phyloP scores from a whole-genome alignment of 345 rosid species.

The Nephelium lappaceum region DNA sequence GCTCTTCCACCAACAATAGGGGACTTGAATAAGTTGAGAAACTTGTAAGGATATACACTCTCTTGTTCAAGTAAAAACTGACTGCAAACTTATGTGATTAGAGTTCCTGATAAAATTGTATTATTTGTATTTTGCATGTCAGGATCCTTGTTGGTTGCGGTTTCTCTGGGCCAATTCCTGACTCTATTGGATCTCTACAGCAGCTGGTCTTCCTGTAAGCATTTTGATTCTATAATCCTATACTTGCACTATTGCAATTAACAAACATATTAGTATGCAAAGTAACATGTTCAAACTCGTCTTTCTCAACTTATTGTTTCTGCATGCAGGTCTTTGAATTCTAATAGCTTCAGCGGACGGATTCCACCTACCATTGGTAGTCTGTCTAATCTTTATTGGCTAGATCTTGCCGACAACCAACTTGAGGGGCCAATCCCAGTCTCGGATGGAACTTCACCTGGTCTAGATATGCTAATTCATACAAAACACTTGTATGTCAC shows the following conservation, averaged over 20 bases:
- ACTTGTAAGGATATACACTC: slow-evolving; percentile 57
- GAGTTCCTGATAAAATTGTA: background rate
- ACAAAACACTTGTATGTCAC: slow-evolving; percentile 79
- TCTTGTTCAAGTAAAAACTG: background rate
- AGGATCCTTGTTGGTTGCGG: slow-evolving; percentile 80
- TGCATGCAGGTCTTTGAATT: slow-evolving; percentile 69
- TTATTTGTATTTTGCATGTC: slow-evolving; percentile 17
- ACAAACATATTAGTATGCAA: no score
- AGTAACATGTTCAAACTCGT: slow-evolving; percentile 1
- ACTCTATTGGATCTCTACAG: slow-evolving; percentile 59
- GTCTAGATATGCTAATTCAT: slow-evolving; percentile 69
- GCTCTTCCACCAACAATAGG: slow-evolving; percentile 68
- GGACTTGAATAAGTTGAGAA: slow-evolving; percentile 50
- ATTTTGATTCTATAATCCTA: background rate
- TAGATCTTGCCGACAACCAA: slow-evolving; percentile 82
- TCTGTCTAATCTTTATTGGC: slow-evolving; percentile 67
- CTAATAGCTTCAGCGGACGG: slow-evolving; percentile 63
- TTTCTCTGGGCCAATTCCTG: slow-evolving; percentile 72
- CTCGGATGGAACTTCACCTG: slow-evolving; percentile 65
- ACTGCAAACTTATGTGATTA: background rate
- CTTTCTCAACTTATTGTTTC: slow-evolving; percentile 5
- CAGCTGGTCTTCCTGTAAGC: slow-evolving; percentile 62
- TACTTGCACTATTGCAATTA: no score
- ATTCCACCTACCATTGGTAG: slow-evolving; percentile 83
- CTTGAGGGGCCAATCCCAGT: slow-evolving; percentile 77